Evolutionary conservation across 306 rosid species (phyloP), one percentile per base, ranked within the genome.

Genomic region (apple (Malus domestica)): DNA sequence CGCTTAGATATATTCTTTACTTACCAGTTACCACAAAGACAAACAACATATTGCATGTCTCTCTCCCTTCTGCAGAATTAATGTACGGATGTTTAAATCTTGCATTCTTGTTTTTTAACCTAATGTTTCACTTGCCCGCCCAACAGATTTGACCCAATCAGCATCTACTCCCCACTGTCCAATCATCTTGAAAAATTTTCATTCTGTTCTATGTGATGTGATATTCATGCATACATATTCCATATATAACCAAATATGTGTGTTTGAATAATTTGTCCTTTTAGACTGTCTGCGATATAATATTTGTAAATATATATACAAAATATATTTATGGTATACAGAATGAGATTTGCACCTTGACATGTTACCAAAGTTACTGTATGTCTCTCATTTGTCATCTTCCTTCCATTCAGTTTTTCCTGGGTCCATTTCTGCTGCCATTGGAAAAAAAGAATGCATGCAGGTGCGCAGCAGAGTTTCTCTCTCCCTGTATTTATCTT

Each of bases 91-190:
- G 6, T 20, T 23, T 10, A 23, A 1, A 59, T 25, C 30, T 22
- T 23, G 64, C 64, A 59, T 59, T 23, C 38, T 29, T 62, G 33
- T 29, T 32, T 32, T 78, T 81, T 67, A 78, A 78, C 72, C 74
- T 14, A 62, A 20, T 58, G 22, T 38, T 27, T 30, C 67, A 16
- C 68, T 64, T 64, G 22, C 68, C 45, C 68, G 22, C 68, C 25
- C 68, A 64, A 16, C 42, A 64, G 45, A 46, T 68, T 11, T 54
- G 44, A 33, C 19, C 73, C 68, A 69, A 62, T 80, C 72, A 1
- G 33, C 67, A 46, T 58, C 44, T 61, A 19, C 71, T 52, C 67
- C 9, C 60, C 65, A 60, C 38, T 19, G 76, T 75, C 71, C 80
- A 75, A 69, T 61, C 71, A 45, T 32, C 23, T 20, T n/a, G 27